Evolutionary conservation across 129 eudicot species (phyloP), one percentile per base, ranked within the genome.

Genomic region (Flaveria robusta): DNA sequence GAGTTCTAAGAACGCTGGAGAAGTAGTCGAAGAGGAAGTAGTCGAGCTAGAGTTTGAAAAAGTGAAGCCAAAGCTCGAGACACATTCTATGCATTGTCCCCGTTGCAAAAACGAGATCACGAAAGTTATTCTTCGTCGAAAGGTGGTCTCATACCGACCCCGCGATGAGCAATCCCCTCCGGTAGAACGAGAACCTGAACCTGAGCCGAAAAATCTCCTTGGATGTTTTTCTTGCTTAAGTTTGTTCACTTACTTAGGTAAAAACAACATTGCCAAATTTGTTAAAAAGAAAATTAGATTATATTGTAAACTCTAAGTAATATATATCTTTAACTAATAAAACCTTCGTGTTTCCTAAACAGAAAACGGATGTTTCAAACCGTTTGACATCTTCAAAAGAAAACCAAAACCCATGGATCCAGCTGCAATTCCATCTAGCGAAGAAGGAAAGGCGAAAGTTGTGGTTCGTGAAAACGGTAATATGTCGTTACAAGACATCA

Each of bases 201-300:
- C 19, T 3, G 86, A 80, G 9, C 77, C 68, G 22, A 26, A 70
- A 0, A 69, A 55, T 64, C 72, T 90, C 3, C 69, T 90, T 5
- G 90, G 92, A 70, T 90, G 96, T 70, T 74, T 74, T 18, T 81
- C 87, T 12, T 90, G 96, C 83, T 82, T 82, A 78, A 85, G 90
- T 46, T 47, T 90, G 71, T 90, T 90, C 81, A 68, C 79, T 31
- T 87, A 77, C 63, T 67, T 80, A 67, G 92, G 96, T 54, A 16
- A 4, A 4, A 72, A 9, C 20, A 46, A 34, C 8, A 15, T 0
- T 50, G 64, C 16, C 13, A 64, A 16, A 22, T 66, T 19, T 64
- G 20, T 12, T n/a, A 24, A 2, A 7, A 42, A 43, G 8, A 42
- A 42, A n/a, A n/a, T n/a, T 2, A 42, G 0, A 42, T 7, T 0